Percentiles rank a stretch among this genome's conserved stretches.
Evolutionary conservation across 106 monocot genomes (phyloP).

Genomic region (Vanilla planifolia): DNA sequence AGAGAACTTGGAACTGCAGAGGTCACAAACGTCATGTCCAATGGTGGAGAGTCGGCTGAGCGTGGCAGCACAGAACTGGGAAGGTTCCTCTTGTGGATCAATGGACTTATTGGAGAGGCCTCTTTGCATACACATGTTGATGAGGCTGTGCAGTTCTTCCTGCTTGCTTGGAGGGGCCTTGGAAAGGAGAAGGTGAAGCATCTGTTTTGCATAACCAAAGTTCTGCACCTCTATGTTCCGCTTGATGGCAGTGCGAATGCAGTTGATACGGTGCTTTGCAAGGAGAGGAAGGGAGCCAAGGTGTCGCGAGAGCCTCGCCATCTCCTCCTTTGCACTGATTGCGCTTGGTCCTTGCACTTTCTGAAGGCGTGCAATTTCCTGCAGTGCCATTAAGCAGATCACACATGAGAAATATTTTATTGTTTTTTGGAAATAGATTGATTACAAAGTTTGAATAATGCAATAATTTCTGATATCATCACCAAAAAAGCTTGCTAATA

Average conservation of each 20-base stretch:
- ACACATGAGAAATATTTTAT: no score
- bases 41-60: constrained; percentile 83
- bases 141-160: constrained; percentile 76
- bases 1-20: constrained; percentile 79
- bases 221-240: constrained; percentile 98
- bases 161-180: constrained; percentile 89
- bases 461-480: no score
- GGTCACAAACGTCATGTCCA: constrained; percentile 71
- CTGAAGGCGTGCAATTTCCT: constrained; percentile 86
- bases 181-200: constrained; percentile 82
- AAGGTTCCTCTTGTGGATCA: constrained; percentile 78
- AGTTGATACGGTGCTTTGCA: constrained; percentile 90
- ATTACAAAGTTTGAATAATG: neutral
- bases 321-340: constrained; percentile 88
- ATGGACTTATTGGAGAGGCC: constrained; percentile 78
- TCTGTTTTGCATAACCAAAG: constrained; percentile 67
- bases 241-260: constrained; percentile 86
- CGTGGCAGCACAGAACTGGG: constrained; percentile 87
- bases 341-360: constrained; percentile 68
- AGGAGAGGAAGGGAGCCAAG: constrained; percentile 81
- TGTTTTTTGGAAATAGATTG: neutral
- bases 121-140: constrained; percentile 74
- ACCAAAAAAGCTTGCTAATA: no score
- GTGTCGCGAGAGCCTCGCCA: constrained; percentile 85
- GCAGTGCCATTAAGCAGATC: neutral